Conservation (phyloP, 2,329 filamentous ascomycete species). For the Myotisia sp. region DNA sequence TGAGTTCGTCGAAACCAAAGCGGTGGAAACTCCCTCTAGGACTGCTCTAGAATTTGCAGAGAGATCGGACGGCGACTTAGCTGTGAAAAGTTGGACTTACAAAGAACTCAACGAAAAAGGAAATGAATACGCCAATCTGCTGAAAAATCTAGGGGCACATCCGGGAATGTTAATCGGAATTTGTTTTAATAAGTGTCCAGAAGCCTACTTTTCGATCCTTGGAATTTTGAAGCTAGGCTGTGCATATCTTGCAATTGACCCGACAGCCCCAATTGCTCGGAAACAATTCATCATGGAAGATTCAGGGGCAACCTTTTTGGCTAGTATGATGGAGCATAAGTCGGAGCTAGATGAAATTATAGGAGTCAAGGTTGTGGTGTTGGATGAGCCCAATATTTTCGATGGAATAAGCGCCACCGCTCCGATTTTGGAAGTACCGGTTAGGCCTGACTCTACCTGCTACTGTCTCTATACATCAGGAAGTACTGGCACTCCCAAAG, state of each 20-base stretch:
- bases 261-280: slow-evolving; percentile 54
- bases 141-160: slow-evolving; percentile 36
- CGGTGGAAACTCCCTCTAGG: slow-evolving; percentile 41
- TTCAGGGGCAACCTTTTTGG: slow-evolving; percentile 48
- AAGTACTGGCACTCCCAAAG: slow-evolving; percentile 74
- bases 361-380: slow-evolving; percentile 30
- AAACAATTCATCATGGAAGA: slow-evolving; percentile 67
- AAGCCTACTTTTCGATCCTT: slow-evolving; percentile 69
- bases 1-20: slow-evolving; percentile 58
- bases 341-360: slow-evolving; percentile 23
- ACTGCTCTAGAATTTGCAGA: slow-evolving; percentile 62
- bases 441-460: slow-evolving; percentile 45
- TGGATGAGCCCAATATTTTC: slow-evolving; percentile 30
- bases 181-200: slow-evolving; percentile 72
- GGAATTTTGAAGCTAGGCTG: slow-evolving; percentile 73
- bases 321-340: slow-evolving; percentile 41
- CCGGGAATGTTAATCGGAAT: slow-evolving; percentile 55
- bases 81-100: slow-evolving; percentile 56
- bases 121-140: slow-evolving; percentile 56
- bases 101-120: slow-evolving; percentile 54
- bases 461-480: slow-evolving; percentile 83
- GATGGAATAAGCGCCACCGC: slow-evolving; percentile 23
- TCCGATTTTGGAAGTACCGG: slow-evolving; percentile 21
- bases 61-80: slow-evolving; percentile 35
- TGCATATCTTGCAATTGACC: slow-evolving; percentile 67